Evolutionary conservation across 2,329 filamentous ascomycete species (phyloP), one percentile per base, ranked within the genome.

Genomic region (Alternaria rosae): DNA sequence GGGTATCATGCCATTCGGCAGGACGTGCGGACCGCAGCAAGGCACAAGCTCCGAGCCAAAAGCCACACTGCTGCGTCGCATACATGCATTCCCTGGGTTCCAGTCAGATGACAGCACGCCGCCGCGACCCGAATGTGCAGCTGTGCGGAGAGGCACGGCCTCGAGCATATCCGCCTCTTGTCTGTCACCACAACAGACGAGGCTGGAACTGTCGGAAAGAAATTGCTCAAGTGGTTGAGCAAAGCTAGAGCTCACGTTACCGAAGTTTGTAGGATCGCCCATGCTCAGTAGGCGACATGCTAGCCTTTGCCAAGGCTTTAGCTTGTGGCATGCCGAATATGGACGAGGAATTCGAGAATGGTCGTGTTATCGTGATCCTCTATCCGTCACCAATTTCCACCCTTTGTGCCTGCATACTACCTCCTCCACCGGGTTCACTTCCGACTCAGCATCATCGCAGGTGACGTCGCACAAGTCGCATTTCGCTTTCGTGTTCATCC

Each of bases 381-480:
- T n/a, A 45, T 59, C 30, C 26, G 54, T 57, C 26, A n/a, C 32
- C 43, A 54, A 59, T 62, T 41, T 53, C 62, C 59, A 62, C 20
- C 12, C n/a, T 35, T 6, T 41, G 48, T 54, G 44, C 43, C 48
- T 54, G 30, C 50, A 35, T 35, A 45, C 43, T 54, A 48, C 53
- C 53, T 50, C 48, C 48, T 47, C 45, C 57, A 53, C 55, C 48
- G 52, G 8, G 12, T 47, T 17, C 25, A 20, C 10, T 26, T 42
- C 51, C 38, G 50, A 64, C 41, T 55, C 53, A 60, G 61, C 45
- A 54, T 38, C 48, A 59, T 10, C 42, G 23, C 44, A 64, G 44
- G 57, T 57, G 55, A 53, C 57, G 61, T 68, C 30, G 35, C 63
- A 68, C 65, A 63, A 44, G 59, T 59, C 45, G 54, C n/a, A 52